A percentile compares a stretch with the other conserved stretches of the same genome.
These are phyloP conservation scores for Exserohilum turcica DNA, from an alignment of 2,329 filamentous ascomycete genomes.

Conservation along the genomic window DNA sequence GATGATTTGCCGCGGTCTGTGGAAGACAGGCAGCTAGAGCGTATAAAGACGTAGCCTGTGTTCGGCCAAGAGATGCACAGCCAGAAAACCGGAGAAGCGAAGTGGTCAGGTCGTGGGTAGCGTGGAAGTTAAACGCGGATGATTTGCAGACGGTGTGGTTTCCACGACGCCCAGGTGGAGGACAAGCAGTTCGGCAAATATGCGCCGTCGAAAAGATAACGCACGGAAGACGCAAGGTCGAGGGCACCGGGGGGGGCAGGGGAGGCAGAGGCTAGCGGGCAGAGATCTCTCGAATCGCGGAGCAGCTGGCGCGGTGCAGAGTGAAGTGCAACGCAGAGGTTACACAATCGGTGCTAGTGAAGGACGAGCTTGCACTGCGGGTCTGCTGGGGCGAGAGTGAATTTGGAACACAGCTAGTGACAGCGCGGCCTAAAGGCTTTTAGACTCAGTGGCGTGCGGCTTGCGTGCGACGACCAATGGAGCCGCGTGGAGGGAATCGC, in stretches of 20 bases:
- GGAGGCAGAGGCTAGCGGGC: conserved; percentile 29
- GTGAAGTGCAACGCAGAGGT: conserved; percentile 44
- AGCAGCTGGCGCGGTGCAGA: conserved; percentile 41
- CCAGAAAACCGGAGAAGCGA: conserved; percentile 45
- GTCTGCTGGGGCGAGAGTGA: conserved; percentile 30
- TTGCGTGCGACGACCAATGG: conserved; percentile 45
- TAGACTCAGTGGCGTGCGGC: conserved; percentile 43
- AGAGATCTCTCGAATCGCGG: conserved; percentile 43
- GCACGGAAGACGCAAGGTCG: conserved; percentile 46
- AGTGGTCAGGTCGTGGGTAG: conserved; percentile 48
- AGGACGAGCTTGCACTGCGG: conserved; percentile 37
- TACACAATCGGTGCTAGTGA: conserved; percentile 45
- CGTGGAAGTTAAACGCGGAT: conserved; percentile 55
- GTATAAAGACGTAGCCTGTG: conserved; percentile 32
- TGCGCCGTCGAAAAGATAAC: conserved; percentile 47
- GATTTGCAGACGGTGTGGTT: conserved; percentile 54
- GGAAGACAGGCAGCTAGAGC: conserved; percentile 33
- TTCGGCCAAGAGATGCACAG: conserved; percentile 42
- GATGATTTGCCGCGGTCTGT: conserved; percentile 47
- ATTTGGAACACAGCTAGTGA: conserved; percentile 43
- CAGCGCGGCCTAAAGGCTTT: conserved; percentile 35
- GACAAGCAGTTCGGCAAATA: conserved; percentile 49
- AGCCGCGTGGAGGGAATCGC: conserved; percentile 30
- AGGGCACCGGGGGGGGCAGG: conserved; percentile 34
- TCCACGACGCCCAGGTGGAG: conserved; percentile 44